These are phyloP conservation scores for Panicum virgatum DNA, from an alignment of 202 grass and related monocot genomes.

Conservation along the genomic window DNA sequence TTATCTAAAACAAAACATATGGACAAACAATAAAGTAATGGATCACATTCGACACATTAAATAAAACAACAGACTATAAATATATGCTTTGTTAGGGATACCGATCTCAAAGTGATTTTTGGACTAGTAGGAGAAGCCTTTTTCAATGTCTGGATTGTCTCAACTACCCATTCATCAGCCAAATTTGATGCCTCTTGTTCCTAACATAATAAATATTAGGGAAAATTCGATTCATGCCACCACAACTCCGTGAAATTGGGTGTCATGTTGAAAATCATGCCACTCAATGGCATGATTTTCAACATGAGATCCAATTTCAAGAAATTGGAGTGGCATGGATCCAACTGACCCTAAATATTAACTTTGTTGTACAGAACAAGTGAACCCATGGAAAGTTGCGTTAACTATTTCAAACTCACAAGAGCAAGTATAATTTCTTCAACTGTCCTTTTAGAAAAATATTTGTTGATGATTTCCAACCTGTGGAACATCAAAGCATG, in stretches of 20 bases:
- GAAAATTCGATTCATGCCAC: too few relatives aligned
- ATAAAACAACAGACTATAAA: neutral
- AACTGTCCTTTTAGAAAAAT: slow-evolving; percentile 79
- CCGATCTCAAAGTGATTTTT: slow-evolving; percentile 80
- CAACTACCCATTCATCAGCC: slow-evolving; percentile 54
- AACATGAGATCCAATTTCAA: too few relatives aligned
- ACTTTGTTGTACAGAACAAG: neutral
- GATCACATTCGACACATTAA: too few relatives aligned
- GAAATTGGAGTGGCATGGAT: too few relatives aligned
- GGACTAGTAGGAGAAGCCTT: slow-evolving; percentile 92
- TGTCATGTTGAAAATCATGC: too few relatives aligned
- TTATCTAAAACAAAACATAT: slow-evolving; percentile 54
- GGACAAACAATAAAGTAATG: too few relatives aligned
- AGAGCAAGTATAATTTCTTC: slow-evolving; percentile 92
- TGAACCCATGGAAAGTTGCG: neutral
- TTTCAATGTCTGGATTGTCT: slow-evolving; percentile 61
- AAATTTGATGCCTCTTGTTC: slow-evolving; percentile 58
- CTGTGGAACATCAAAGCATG: slow-evolving; percentile 44
- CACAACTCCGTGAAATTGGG: too few relatives aligned
- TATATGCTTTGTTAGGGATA: slow-evolving; percentile 27
- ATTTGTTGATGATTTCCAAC: slow-evolving; percentile 80
- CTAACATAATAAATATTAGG: slow-evolving; percentile 44
- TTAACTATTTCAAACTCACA: slow-evolving; percentile 54
- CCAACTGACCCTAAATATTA: too few relatives aligned
- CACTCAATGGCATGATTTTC: too few relatives aligned